Evolutionary conservation across 1,284 basidiomycete species (phyloP), one percentile per base, ranked within the genome.

Genomic region (Ustilago sp.): DNA sequence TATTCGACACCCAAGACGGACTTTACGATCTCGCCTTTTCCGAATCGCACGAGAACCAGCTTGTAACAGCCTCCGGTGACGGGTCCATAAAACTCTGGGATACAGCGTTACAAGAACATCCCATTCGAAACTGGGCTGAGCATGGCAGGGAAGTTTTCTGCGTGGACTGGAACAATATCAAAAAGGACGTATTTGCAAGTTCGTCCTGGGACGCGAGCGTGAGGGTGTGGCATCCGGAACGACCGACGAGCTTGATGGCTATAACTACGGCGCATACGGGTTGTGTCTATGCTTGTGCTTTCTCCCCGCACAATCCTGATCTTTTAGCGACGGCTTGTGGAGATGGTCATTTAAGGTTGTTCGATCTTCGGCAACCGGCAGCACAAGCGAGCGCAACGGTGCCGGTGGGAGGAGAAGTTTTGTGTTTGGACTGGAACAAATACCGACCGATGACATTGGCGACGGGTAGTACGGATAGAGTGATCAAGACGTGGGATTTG

Each of bases 131-230:
- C 58, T 99, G 95, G 95, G 91, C 93, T 77, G 96, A 98, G 87
- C 96, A 99, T 86, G 90, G 91, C 7, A 90, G 92, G 51, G 96
- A 99, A 85, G 93, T 95, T 7, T 95, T 94, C 87, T 93, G 92
- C n/a, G 90, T 98, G 12, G 94, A 99, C 86, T 99, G 96, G 96
- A 95, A 93, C 75, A 98, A 98, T 86, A 87, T 97, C 68, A 91
- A 93, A 80, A 99, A 99, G 86, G 92, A 94, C 70, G 89, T 90
- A 1, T 98, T 99, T 86, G 90, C 90, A 5, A 95, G 94, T 52
- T 67, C 65, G n/a, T 78, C 92, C 28, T 98, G 96, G 96, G 96
- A 99, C 85, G 94, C 93, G 35, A 91, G 89, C 3, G 90, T 96
- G 43, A 95, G 97, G 87, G 85, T 98, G 32, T 98, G 96, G 96